phyloP scores from a whole-genome alignment of 208 protist genomes.

The Strigomonas galati region DNA sequence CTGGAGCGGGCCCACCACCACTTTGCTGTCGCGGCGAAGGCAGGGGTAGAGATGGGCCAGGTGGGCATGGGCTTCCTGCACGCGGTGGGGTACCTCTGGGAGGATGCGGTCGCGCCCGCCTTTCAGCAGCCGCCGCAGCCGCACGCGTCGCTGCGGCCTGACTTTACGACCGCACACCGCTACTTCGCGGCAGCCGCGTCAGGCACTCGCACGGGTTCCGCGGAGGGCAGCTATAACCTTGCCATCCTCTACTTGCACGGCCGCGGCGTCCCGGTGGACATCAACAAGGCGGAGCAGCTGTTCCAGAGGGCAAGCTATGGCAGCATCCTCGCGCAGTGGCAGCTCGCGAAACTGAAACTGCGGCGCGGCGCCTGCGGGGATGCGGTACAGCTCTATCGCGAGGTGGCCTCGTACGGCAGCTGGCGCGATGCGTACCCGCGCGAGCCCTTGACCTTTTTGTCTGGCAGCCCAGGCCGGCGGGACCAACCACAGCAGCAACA shows the following conservation, averaged over 20 bases:
- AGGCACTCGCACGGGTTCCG: background rate
- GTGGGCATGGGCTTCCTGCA: conserved; percentile 84
- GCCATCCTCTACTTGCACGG: conserved; percentile 71
- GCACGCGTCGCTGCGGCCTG: conserved; percentile 17
- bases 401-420: conserved; percentile 35
- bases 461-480: background rate
- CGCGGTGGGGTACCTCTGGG: conserved; percentile 57
- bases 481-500: no score
- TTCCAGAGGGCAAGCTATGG: conserved; percentile 40
- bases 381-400: conserved; percentile 38
- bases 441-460: background rate
- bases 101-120: conserved; percentile 24
- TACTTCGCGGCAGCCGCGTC: conserved; percentile 35
- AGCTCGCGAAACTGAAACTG: conserved; percentile 45
- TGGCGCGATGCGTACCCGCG: conserved; percentile 15
- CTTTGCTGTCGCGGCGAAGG: conserved; percentile 50
- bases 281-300: conserved; percentile 30
- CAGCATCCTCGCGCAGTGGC: conserved; percentile 67
- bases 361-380: conserved; percentile 27
- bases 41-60: conserved; percentile 48
- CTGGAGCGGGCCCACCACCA: conserved; percentile 44
- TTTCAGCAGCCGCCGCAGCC: background rate
- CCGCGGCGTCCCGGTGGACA: conserved; percentile 36
- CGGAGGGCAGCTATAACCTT: conserved; percentile 58
- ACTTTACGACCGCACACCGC: conserved; percentile 45